phyloP scores from a whole-genome alignment of 345 rosid species.

The Capsella bursapastoris region DNA sequence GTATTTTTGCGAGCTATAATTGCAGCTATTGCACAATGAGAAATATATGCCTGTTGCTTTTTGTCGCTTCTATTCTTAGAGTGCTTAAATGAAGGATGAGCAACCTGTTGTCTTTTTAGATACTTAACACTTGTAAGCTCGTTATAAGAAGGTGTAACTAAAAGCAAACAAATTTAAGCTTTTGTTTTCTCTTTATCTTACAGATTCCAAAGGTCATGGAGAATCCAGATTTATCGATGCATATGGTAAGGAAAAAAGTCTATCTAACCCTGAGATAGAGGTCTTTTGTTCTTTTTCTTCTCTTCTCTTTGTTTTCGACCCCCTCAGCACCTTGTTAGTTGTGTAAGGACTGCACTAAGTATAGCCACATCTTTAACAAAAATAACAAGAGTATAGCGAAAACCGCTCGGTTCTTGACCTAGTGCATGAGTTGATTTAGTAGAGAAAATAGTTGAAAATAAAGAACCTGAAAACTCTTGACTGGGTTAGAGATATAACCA shows the following conservation, averaged over 20 bases:
- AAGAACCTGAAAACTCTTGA: constrained; percentile 18
- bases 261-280: constrained; percentile 1
- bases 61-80: background rate
- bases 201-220: constrained; percentile 69
- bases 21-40: background rate
- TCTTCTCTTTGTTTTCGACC: constrained; percentile 9
- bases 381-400: background rate
- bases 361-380: background rate
- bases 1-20: background rate
- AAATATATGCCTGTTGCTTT: background rate
- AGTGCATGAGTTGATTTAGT: constrained; percentile 19
- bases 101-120: constrained; percentile 10
- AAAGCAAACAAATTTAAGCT: background rate
- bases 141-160: background rate
- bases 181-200: constrained; percentile 30
- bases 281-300: background rate
- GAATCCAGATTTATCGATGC: constrained; percentile 81
- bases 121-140: constrained; percentile 4
- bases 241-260: constrained; percentile 61
- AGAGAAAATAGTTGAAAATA: constrained; percentile 16
- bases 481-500: constrained; percentile 10
- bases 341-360: background rate
- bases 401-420: background rate
- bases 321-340: constrained; percentile 1
- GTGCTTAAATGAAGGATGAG: background rate